Base-by-base conservation (phyloP, 179 eudicot genomes). In the Nepenthes alata region DNA sequence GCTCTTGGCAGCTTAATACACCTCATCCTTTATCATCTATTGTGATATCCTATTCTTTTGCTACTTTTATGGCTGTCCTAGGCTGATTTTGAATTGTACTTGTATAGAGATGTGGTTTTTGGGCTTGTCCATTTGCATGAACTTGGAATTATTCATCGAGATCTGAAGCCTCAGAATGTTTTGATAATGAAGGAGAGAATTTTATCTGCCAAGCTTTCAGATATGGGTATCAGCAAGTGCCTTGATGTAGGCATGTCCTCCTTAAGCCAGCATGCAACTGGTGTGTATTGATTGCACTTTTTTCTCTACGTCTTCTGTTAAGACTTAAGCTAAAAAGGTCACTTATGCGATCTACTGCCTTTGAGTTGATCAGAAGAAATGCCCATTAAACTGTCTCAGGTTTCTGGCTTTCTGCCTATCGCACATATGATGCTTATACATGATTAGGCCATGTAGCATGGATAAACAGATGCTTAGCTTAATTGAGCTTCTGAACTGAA, bases 161-260 rank as follows among this genome's bases (percentile, higher is more conserved):
- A 86, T 58, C 61, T 86, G 49, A 86, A 86, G 74, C 94, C 94
- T 68, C 87, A 81, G 35, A 86, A 83, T 65, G 87, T 86, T 15
- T 68, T 83, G 75, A 77, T 86, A 64, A 65, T 78, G 41, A 86
- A 80, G 72, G 87, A 86, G 41, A 78, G 56, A 67, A 56, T 64
- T 11, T 60, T 79, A 7, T 66, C 75, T 58, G 94, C 89, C 39
- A 86, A 86, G 67, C 74, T 83, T 14, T 86, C 94, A 53, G 94
- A 86, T 72, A 86, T 86, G 94, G 94, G 89, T 44, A 86, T 86
- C 75, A 86, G 91, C 84, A 85, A 85, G 80, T 88, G 82, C 41
- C 80, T 85, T 54, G 68, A 59, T 56, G 91, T 78, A 56, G 85
- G 77, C 52, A 68, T 72, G 79, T 74, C 91, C 69, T 72, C 84